These are phyloP conservation scores for Choanephora cucurbitarum DNA, from an alignment of 371 early-diverging fungal genomes.

Conservation along the genomic window DNA sequence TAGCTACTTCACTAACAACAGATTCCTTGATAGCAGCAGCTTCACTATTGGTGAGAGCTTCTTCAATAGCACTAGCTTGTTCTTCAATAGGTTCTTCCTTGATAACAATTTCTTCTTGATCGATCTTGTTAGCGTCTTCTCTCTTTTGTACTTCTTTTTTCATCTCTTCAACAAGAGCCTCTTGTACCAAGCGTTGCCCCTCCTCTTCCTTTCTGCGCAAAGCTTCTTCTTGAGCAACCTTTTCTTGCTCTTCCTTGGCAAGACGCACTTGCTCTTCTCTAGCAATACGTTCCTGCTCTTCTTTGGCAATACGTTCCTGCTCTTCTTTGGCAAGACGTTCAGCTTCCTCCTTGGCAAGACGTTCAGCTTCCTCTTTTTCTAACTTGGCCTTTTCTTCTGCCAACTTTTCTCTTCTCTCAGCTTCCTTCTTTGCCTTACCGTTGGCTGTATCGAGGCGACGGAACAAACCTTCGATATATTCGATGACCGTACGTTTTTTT, in stretches of 20 bases:
- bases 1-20: too few relatives aligned
- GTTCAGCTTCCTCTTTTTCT: conserved; percentile 23
- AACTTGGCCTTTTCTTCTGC: conserved; percentile 16
- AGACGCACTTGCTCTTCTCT: conserved; percentile 11
- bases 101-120: neutral
- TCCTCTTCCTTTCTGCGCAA: conserved; percentile 17
- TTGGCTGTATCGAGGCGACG: conserved; percentile 20
- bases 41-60: neutral
- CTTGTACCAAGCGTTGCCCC: conserved; percentile 6
- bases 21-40: neutral
- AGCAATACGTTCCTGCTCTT: conserved; percentile 10
- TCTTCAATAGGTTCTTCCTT: conserved; percentile 2
- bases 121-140: neutral
- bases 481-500: conserved; percentile 33
- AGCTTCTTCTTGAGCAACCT: conserved; percentile 22
- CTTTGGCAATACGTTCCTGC: conserved; percentile 8
- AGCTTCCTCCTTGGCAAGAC: conserved; percentile 10
- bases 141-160: neutral
- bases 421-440: conserved; percentile 11
- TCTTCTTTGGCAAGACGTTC: conserved; percentile 11
- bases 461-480: conserved; percentile 24
- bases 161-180: neutral
- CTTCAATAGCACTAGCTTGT: neutral
- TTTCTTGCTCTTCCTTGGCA: conserved; percentile 14
- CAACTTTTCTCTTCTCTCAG: conserved; percentile 13